A percentile compares a stretch with the other conserved stretches of the same genome.
Evolutionary conservation across 2,329 filamentous ascomycete species (phyloP).

Genomic region (Daldinia sp.): DNA sequence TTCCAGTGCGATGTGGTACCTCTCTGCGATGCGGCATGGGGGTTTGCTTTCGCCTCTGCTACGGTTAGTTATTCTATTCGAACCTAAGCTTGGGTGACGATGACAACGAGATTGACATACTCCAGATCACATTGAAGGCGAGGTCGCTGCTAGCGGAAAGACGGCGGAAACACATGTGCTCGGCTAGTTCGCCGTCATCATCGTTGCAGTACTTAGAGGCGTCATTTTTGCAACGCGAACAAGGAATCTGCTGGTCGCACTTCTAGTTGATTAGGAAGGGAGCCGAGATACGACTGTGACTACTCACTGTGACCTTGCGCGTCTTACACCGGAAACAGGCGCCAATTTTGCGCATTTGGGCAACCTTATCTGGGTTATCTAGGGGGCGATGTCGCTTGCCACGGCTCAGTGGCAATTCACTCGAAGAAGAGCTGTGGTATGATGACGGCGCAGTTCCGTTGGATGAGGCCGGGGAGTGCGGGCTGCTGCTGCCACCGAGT

Average conservation of each 20-base stretch:
- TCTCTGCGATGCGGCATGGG: constrained; percentile 20
- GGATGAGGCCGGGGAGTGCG: constrained; percentile 45
- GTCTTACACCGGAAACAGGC: constrained; percentile 63
- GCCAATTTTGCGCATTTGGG: constrained; percentile 61
- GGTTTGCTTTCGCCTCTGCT: constrained; percentile 23
- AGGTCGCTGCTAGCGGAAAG: constrained; percentile 35
- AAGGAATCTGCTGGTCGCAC: constrained; percentile 56
- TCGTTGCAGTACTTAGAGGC: constrained; percentile 44
- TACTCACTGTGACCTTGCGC: constrained; percentile 61
- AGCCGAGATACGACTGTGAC: constrained; percentile 39
- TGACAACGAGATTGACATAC: constrained; percentile 34
- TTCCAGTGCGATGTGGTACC: constrained; percentile 27
- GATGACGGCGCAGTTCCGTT: constrained; percentile 32
- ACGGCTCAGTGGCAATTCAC: constrained; percentile 43
- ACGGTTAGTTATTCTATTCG: constrained; percentile 25
- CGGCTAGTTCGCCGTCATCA: constrained; percentile 41
- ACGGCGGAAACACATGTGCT: constrained; percentile 48
- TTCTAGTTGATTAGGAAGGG: constrained; percentile 39
- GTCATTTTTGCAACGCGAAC: constrained; percentile 46
- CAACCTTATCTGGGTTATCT: constrained; percentile 58
- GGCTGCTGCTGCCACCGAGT: constrained; percentile 37
- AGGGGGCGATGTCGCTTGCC: constrained; percentile 49
- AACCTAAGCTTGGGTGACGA: constrained; percentile 6
- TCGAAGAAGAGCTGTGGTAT: constrained; percentile 38
- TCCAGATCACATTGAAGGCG: constrained; percentile 46